Evolutionary conservation across 495 filamentous ascomycete species (phyloP).

Genomic region (Beverwykella pulmonaria): DNA sequence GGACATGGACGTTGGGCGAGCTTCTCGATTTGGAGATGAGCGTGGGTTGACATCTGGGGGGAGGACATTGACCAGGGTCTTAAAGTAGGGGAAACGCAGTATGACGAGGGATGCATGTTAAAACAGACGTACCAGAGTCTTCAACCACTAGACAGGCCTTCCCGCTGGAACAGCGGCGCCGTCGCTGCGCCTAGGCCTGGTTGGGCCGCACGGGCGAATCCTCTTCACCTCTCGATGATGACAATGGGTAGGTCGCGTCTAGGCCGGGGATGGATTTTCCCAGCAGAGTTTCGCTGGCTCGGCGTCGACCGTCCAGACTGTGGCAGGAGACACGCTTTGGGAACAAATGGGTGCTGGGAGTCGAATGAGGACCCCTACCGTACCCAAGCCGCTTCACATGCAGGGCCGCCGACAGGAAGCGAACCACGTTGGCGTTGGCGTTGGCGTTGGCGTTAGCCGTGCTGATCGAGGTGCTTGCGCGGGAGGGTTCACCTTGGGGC

Average conservation of each 20-base stretch:
- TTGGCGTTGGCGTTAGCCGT: neutral
- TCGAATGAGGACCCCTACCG: too few relatives aligned
- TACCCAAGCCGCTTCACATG: too few relatives aligned
- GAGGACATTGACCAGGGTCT: constrained; percentile 3
- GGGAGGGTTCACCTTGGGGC: neutral
- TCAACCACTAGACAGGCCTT: neutral
- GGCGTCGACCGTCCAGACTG: neutral
- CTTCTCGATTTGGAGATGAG: constrained; percentile 4
- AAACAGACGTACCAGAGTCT: constrained; percentile 19
- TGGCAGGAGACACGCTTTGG: neutral
- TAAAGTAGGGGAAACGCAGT: constrained; percentile 2
- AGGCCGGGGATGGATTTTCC: neutral
- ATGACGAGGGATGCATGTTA: constrained; percentile 19
- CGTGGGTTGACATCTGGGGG: constrained; percentile 8
- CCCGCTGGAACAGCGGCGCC: neutral
- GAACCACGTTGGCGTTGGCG: too few relatives aligned
- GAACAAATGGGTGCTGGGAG: too few relatives aligned
- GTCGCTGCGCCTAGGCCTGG: neutral
- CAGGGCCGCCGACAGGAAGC: too few relatives aligned
- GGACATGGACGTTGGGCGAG: neutral
- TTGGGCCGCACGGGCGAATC: neutral
- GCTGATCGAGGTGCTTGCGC: neutral
- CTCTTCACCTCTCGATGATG: constrained; percentile 2
- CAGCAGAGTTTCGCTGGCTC: neutral
- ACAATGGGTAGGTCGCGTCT: neutral